Percentiles rank a stretch among this genome's conserved stretches.
phyloP scores from a whole-genome alignment of 2,329 filamentous ascomycete species.

The Neofusicoccum sp. region DNA sequence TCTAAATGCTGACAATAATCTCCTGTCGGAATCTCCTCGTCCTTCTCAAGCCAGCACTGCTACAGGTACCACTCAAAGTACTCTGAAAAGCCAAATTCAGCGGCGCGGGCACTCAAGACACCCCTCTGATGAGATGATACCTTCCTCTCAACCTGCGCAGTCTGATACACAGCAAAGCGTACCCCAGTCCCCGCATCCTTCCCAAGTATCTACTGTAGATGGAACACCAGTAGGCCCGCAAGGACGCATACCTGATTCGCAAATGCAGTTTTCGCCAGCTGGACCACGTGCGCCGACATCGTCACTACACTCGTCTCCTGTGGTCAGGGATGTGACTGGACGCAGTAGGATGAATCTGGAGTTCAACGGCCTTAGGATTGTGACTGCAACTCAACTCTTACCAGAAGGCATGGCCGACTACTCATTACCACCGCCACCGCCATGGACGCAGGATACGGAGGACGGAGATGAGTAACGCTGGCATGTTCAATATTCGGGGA shows the following conservation, averaged over 20 bases:
- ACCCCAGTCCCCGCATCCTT: not conserved
- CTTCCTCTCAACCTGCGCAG: not conserved
- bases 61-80: not conserved
- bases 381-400: constrained; percentile 12
- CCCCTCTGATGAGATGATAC: not conserved
- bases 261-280: not conserved
- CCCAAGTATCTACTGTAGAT: not conserved
- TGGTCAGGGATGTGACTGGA: not conserved
- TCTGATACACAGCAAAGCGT: not conserved
- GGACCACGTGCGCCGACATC: not conserved
- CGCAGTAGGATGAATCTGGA: not conserved
- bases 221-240: not conserved
- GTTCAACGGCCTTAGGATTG: not conserved
- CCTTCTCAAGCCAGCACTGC: not conserved
- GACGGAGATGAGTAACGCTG: not conserved
- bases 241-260: not conserved
- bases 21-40: not conserved
- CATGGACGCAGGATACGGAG: constrained; percentile 2
- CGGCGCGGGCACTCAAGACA: not conserved
- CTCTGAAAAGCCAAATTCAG: not conserved
- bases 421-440: constrained; percentile 10
- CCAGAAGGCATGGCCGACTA: not conserved
- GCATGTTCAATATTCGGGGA: too few species aligned
- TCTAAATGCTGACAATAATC: not conserved
- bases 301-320: not conserved